Evolutionary conservation across 2,329 filamentous ascomycete species (phyloP), one percentile per base, ranked within the genome.

Genomic region (Aspergillus floridensis): DNA sequence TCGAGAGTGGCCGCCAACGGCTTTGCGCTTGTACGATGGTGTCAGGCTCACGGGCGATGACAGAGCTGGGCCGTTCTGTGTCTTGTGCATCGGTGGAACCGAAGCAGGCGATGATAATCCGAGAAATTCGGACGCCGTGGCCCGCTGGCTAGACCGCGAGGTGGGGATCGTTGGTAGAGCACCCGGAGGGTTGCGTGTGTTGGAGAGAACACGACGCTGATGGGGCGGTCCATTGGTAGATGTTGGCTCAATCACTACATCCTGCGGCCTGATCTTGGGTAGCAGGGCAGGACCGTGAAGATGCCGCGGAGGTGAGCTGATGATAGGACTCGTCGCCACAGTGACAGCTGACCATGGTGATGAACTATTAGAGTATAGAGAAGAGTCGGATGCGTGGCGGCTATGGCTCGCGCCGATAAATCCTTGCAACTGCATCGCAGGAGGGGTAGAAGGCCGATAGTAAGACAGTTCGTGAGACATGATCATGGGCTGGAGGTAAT

Each of bases 251-350:
- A 92, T 84, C 62, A 88, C 83, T 76, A 93, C 89, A 77, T 96
- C 92, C 77, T 95, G 92, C 46, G 86, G 86, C 62, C 92, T 86
- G 78, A 96, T 93, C 82, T 92, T 95, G 70, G 92, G 92, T 32
- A 96, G 82, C 60, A 96, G 81, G 52, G 91, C 81, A 54, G 91
- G 91, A 21, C 78, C 79, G 55, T 91, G 91, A 77, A 92, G 88
- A 62, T 91, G 88, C 62, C 88, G 84, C 67, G 93, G 85, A 61
- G 91, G 90, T 22, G 72, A 73, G 35, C 90, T 89, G 64, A 84
- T 82, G 56, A 83, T 84, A 56, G 90, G 90, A 12, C 89, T 92
- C 56, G 87, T 89, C 67, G 86, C 81, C 65, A 84, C 81, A 21
- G 88, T 90, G 78, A 85, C 82, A 67, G 86, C 81, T 48, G 89